Evolutionary conservation across 768 basidiomycete species (phyloP).

Genomic region (Lactarius hengduanensis): DNA sequence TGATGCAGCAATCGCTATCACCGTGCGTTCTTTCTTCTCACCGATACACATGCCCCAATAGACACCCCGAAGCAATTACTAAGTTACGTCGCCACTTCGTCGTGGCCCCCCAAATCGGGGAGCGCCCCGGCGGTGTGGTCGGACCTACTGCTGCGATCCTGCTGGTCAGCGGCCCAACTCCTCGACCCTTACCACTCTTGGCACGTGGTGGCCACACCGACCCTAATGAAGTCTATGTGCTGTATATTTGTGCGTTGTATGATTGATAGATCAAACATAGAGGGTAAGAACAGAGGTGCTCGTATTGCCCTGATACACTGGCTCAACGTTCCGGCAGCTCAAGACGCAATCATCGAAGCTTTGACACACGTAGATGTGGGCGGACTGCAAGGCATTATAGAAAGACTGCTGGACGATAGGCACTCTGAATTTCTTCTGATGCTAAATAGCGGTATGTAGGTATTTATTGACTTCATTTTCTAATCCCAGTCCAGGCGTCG

Average conservation of each 20-base stretch:
- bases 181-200: slow-evolving; percentile 21
- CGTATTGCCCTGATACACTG: neutral
- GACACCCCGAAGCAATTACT: slow-evolving; percentile 11
- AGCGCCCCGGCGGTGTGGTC: neutral
- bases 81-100: slow-evolving; percentile 2
- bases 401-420: slow-evolving; percentile 11
- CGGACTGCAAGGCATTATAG: slow-evolving; percentile 12
- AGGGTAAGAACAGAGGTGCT: slow-evolving; percentile 5
- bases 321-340: slow-evolving; percentile 4
- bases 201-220: slow-evolving; percentile 11
- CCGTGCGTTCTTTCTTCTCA: slow-evolving; percentile 17
- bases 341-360: slow-evolving; percentile 12
- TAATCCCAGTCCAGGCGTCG: slow-evolving; percentile 14
- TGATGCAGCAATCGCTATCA: slow-evolving; percentile 22
- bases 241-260: slow-evolving; percentile 18
- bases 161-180: slow-evolving; percentile 25
- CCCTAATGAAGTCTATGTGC: slow-evolving; percentile 15
- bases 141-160: slow-evolving; percentile 19
- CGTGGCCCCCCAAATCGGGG: neutral
- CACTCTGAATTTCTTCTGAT: slow-evolving; percentile 12
- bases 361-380: slow-evolving; percentile 10
- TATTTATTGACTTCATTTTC: neutral
- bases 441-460: slow-evolving; percentile 13
- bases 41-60: neutral
- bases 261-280: neutral